Conservation (phyloP, 768 basidiomycete genomes). For the Cyclocybe aegerita region DNA sequence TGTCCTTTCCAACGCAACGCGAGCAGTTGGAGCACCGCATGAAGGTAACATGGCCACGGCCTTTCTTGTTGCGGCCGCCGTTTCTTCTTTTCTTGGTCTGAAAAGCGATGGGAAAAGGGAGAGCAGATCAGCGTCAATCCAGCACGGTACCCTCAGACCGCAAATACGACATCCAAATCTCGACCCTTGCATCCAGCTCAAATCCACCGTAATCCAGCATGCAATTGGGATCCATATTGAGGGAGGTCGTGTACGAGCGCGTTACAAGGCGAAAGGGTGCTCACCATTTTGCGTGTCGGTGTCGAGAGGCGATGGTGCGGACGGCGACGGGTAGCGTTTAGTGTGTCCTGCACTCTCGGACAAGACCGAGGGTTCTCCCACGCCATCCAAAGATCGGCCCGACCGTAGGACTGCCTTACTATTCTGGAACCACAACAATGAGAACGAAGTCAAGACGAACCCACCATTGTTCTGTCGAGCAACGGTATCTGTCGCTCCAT, state of each 20-base stretch:
- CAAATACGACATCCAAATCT: conserved; percentile 33
- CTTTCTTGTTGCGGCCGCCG: conserved; percentile 99
- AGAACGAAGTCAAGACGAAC: conserved; percentile 1
- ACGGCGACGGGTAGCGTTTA: conserved; percentile 29
- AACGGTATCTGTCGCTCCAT: conserved; percentile 4
- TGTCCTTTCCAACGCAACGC: conserved; percentile 97
- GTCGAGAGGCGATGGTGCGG: conserved; percentile 38
- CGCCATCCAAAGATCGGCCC: conserved; percentile 7
- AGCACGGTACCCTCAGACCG: background rate
- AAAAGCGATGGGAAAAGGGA: conserved; percentile 8
- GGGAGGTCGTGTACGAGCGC: conserved; percentile 1
- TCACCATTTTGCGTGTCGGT: conserved; percentile 42
- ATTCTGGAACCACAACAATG: conserved; percentile 4
- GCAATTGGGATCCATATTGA: conserved; percentile 15
- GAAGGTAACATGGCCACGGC: conserved; percentile 92
- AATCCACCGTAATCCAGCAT: conserved; percentile 19
- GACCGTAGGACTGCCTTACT: background rate
- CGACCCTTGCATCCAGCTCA: conserved; percentile 35
- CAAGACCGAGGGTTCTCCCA: conserved; percentile 26
- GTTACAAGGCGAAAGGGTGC: conserved; percentile 13
- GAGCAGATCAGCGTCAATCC: conserved; percentile 16
- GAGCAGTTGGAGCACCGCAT: conserved; percentile 99
- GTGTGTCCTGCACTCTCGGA: conserved; percentile 25
- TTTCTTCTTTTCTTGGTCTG: conserved; percentile 99
- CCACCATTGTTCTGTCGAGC: conserved; percentile 1